Evolutionary conservation across 164 flowering plant genomes (phyloP).

Genomic region (Stephania yunnanensis): DNA sequence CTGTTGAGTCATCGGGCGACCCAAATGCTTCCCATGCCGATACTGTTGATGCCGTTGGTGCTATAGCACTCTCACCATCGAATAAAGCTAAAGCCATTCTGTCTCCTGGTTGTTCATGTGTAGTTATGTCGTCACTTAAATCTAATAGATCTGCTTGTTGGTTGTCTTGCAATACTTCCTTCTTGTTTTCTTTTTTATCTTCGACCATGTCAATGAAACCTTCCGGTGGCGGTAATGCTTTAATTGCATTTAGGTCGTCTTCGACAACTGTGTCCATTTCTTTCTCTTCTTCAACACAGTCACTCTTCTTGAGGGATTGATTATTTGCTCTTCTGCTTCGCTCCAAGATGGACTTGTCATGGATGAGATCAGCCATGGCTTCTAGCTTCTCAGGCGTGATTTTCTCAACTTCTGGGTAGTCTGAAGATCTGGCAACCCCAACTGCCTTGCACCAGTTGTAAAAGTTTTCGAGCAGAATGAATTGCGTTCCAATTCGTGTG

Average conservation of each 20-base stretch:
- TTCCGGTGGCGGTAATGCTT: constrained; percentile 67
- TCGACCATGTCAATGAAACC: constrained; percentile 12
- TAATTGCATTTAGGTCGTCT: constrained; percentile 37
- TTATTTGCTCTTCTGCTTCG: constrained; percentile 10
- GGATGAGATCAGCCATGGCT: constrained; percentile 41
- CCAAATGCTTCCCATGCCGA: constrained; percentile 55
- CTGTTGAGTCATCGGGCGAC: constrained; percentile 27
- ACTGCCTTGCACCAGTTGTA: constrained; percentile 35
- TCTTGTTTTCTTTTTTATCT: constrained; percentile 11
- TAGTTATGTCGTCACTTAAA: constrained; percentile 29
- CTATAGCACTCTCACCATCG: constrained; percentile 21
- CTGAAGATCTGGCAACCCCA: constrained; percentile 34
- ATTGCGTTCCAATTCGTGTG: constrained; percentile 59
- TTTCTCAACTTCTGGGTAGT: constrained; percentile 45
- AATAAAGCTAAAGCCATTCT: constrained; percentile 64
- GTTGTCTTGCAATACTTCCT: not conserved
- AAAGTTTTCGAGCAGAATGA: constrained; percentile 52
- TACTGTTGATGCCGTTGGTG: constrained; percentile 12
- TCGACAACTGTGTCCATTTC: constrained; percentile 10
- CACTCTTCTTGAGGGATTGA: not conserved
- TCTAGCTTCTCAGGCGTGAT: constrained; percentile 40
- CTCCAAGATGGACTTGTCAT: constrained; percentile 25
- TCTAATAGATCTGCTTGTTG: constrained; percentile 48
- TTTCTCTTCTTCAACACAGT: constrained; percentile 7
- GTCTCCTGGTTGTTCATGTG: constrained; percentile 40